Evolutionary conservation across 768 basidiomycete genomes (phyloP).

Genomic region (Podaxis sp.): DNA sequence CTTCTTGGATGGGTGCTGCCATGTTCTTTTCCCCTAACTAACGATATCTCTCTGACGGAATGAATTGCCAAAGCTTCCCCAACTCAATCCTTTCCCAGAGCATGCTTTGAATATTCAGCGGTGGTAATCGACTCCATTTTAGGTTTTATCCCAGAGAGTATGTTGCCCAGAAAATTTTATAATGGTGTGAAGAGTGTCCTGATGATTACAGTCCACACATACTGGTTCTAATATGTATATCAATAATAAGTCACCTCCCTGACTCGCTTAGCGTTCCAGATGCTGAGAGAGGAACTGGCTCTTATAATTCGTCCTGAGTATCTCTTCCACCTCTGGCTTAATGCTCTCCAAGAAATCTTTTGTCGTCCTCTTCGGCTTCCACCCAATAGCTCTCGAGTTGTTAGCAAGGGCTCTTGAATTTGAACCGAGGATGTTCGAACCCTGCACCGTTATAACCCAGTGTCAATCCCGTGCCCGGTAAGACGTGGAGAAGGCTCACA

Average conservation of each 20-base stretch:
- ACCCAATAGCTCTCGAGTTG: constrained; percentile 44
- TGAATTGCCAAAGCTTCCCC: no score
- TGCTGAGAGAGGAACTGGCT: neutral
- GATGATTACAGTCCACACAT: no score
- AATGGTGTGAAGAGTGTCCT: no score
- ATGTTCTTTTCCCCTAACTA: no score
- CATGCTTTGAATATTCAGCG: neutral
- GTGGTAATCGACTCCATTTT: neutral
- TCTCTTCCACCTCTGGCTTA: constrained; percentile 39
- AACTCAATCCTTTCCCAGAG: neutral
- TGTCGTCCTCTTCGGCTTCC: constrained; percentile 50
- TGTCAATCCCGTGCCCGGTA: neutral
- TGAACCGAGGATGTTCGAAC: constrained; percentile 17
- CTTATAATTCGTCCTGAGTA: neutral
- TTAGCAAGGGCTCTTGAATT: constrained; percentile 47
- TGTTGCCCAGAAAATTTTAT: neutral
- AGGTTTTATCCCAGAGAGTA: neutral
- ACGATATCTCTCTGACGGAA: no score
- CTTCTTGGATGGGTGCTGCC: no score
- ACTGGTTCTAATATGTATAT: no score
- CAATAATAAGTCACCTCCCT: no score
- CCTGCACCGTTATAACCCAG: constrained; percentile 9
- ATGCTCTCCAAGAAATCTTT: constrained; percentile 52
- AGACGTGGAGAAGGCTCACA: constrained; percentile 18
- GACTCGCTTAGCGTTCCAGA: no score